Conservation (phyloP, 2,329 filamentous ascomycete genomes). For the Colletotrichum magnum region DNA sequence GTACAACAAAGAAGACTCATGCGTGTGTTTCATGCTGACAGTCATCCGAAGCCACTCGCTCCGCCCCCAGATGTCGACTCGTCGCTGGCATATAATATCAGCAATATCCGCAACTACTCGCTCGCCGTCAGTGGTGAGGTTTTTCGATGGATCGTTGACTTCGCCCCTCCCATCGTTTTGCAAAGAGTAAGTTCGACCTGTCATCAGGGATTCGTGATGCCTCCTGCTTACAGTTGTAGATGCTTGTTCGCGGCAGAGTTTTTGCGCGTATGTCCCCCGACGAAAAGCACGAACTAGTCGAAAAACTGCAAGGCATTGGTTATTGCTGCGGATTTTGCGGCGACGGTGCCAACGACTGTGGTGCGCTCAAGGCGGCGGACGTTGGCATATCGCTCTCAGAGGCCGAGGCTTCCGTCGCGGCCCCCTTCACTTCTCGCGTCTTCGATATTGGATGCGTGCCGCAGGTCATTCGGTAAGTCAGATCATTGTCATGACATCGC, state of each 20-base stretch:
- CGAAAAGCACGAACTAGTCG: constrained; percentile 97
- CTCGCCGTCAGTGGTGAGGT: constrained; percentile 93
- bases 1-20: constrained; percentile 39
- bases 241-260: constrained; percentile 92
- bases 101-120: constrained; percentile 86
- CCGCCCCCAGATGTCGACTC: constrained; percentile 80
- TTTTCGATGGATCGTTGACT: constrained; percentile 97
- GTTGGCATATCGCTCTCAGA: constrained; percentile 98
- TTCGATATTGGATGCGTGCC: constrained; percentile 98
- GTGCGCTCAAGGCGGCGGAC: constrained; percentile 95
- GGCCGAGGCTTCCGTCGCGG: constrained; percentile 97
- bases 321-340: constrained; percentile 98
- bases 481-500: constrained; percentile 12
- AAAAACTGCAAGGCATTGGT: constrained; percentile 95
- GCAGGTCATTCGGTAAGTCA: constrained; percentile 81
- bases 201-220: neutral
- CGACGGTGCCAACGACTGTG: constrained; percentile 97
- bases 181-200: constrained; percentile 69
- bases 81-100: constrained; percentile 87
- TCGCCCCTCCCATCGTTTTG: constrained; percentile 83
- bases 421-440: constrained; percentile 93
- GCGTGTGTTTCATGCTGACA: constrained; percentile 34
- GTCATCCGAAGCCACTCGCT: constrained; percentile 73
- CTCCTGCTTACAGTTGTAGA: constrained; percentile 60
- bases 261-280: constrained; percentile 99